phyloP scores from a whole-genome alignment of 164 flowering plant genomes.

The Paratinospora sagittata region DNA sequence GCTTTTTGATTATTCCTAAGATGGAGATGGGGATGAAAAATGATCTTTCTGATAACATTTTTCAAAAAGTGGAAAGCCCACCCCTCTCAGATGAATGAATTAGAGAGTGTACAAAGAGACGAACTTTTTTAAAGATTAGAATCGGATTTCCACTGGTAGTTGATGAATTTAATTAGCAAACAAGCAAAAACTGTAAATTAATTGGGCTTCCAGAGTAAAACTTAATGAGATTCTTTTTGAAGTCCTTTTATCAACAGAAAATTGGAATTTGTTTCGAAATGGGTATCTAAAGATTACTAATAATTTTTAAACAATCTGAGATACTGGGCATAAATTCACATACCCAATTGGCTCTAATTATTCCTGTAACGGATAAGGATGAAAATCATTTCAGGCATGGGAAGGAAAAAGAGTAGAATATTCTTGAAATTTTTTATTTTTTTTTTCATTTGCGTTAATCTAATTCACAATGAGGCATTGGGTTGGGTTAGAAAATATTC shows the following conservation, averaged over 20 bases:
- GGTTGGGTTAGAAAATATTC: too few relatives aligned
- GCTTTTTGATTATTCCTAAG: conserved; percentile 35
- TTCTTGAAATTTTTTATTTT: background rate
- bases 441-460: background rate
- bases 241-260: conserved; percentile 7
- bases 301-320: conserved; percentile 21
- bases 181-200: background rate
- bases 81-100: background rate
- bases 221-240: background rate
- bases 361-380: background rate
- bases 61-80: too few relatives aligned
- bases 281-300: conserved; percentile 28
- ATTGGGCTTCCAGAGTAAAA: conserved; percentile 14
- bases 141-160: background rate
- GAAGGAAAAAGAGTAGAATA: background rate
- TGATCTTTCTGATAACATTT: conserved; percentile 1
- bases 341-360: background rate
- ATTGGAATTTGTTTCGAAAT: conserved; percentile 11
- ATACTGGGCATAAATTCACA: conserved; percentile 33
- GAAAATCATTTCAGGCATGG: background rate
- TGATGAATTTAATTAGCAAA: background rate
- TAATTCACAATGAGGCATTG: background rate
- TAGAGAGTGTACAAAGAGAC: background rate
- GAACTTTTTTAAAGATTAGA: background rate
- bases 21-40: conserved; percentile 39